Base-by-base conservation (phyloP, 2,329 filamentous ascomycete species). In the Didymosphaeria variabile region DNA sequence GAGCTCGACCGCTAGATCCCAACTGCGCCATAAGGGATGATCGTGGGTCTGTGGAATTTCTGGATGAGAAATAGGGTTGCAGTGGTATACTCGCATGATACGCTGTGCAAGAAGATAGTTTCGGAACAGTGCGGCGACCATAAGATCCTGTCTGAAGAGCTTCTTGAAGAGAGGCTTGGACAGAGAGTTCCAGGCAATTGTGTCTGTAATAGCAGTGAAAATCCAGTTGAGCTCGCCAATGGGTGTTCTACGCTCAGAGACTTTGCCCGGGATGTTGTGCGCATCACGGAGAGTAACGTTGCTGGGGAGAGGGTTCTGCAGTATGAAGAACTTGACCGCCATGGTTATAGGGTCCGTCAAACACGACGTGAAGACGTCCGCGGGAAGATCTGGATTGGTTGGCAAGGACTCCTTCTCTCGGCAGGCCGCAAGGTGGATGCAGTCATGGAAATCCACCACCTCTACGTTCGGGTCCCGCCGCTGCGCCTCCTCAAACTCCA, bases 221-320 rank as follows among this genome's bases (percentile, higher is more conserved):
- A 99, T 99, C 95, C 95, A 99, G 74, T 99, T 99, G 15, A 99
- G 84, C 80, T 99, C 95, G 64, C 95, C 95, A 36, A 99, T 85
- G 9, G 95, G 95, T 53, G 95, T 98, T 73, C 95, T 87, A 62
- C 95, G 87, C 79, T 99, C 95, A 74, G 97, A 94, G 45, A 98
- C 86, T 64, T 93, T 90, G 36, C 95, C 95, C 2, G 94, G 94
- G 19, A 99, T 90, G 72, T 93, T 92, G 77, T 93, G 91, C 45
- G 94, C 94, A 69, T 94, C 88, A 62, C 95, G 92, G 4, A 94
- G 87, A 1, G 88, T 90, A 58, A 97, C 82, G 44, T 86, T 87
- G 17, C 81, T 86, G 5, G 85, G 85, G 1, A 91, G 78, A 1
- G 93, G 93, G 63, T 97, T 97, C 76, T 98, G 94, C 19, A 99